phyloP scores from a whole-genome alignment of 768 basidiomycete species.

The Podaxis carcinomalis region DNA sequence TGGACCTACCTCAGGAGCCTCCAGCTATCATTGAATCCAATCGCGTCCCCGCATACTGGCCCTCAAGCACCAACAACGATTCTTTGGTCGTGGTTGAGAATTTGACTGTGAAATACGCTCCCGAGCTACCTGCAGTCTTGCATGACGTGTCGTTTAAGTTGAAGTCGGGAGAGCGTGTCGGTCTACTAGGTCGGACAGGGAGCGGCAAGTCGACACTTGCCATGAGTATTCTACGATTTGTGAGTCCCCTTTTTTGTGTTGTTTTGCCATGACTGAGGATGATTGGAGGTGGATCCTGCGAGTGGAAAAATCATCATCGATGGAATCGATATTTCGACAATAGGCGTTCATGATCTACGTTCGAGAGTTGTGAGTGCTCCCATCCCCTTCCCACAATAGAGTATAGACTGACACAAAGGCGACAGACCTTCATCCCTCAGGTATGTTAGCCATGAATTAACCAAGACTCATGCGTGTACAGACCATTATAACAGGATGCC shows the following conservation, averaged over 20 bases:
- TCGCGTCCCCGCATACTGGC: constrained; percentile 91
- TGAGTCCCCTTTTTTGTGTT: constrained; percentile 28
- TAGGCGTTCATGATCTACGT: constrained; percentile 82
- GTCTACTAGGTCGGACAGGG: constrained; percentile 75
- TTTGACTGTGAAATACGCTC: constrained; percentile 76
- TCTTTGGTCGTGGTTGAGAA: constrained; percentile 67
- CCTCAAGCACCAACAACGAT: constrained; percentile 28
- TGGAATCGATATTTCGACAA: constrained; percentile 82
- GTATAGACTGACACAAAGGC: background rate
- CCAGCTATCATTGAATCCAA: constrained; percentile 64
- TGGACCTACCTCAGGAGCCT: constrained; percentile 85
- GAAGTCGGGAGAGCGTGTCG: constrained; percentile 68
- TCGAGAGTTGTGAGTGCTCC: constrained; percentile 54
- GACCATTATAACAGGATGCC: constrained; percentile 40
- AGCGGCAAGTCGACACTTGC: constrained; percentile 83
- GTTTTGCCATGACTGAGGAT: background rate
- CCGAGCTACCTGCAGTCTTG: constrained; percentile 78
- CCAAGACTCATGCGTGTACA: background rate
- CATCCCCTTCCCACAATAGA: background rate
- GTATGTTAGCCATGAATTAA: constrained; percentile 18
- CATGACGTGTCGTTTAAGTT: constrained; percentile 72
- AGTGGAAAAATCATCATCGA: constrained; percentile 77
- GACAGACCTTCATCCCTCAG: constrained; percentile 77
- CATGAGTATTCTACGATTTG: constrained; percentile 82
- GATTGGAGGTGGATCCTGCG: constrained; percentile 62